phyloP scores from a whole-genome alignment of 1,284 basidiomycete genomes.

The Trichosporon asahii region DNA sequence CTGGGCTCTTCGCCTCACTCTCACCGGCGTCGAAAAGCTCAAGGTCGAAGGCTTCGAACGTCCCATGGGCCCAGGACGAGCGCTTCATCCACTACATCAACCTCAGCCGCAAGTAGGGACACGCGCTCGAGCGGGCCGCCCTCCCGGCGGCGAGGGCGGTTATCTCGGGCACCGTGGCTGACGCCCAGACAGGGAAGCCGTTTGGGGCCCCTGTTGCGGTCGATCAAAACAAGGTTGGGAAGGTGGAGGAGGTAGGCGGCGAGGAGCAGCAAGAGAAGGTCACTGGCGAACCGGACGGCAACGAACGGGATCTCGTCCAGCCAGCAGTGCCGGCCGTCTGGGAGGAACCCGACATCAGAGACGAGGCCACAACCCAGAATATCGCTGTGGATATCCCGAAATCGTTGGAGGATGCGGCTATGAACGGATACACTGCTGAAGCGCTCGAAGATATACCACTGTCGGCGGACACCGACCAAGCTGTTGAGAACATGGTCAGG shows the following conservation, averaged over 20 bases:
- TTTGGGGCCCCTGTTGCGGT: not conserved
- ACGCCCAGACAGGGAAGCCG: not conserved
- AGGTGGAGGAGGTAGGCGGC: not conserved
- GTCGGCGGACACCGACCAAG: too few species aligned
- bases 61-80: conserved; percentile 4
- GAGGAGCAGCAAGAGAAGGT: not conserved
- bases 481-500: too few species aligned
- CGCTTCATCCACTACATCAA: conserved; percentile 1
- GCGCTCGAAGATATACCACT: too few species aligned
- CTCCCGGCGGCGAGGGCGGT: conserved; percentile 2
- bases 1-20: not conserved
- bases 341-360: not conserved
- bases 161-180: not conserved
- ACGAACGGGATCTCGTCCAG: not conserved
- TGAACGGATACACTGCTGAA: too few species aligned
- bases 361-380: not conserved
- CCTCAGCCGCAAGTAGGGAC: conserved; percentile 7
- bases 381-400: not conserved
- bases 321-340: too few species aligned
- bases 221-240: not conserved
- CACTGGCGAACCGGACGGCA: not conserved
- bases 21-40: conserved; percentile 4
- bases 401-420: too few species aligned
- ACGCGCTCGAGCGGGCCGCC: conserved; percentile 6
- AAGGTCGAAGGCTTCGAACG: conserved; percentile 6